Base-by-base conservation (phyloP, 1,139 yeast genomes). In the Pichia sp. region DNA sequence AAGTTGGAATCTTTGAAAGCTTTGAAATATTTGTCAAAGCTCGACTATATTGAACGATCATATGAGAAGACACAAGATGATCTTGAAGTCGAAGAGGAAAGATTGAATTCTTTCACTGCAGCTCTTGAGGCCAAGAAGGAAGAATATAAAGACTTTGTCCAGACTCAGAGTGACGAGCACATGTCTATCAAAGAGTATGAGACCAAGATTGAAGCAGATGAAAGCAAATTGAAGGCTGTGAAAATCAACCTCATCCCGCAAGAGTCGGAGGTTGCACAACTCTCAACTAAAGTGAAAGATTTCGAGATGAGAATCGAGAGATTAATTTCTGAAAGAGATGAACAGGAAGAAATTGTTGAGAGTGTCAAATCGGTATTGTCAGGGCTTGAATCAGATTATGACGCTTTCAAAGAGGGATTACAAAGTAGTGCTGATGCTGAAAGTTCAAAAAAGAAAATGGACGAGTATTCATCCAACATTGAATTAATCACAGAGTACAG, bases 11-110 rank as follows among this genome's bases (percentile, higher is more conserved):
- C 69, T 11, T 56, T 77, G 11, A 65, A 73, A 22, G 64, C 67
- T 27, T 59, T 65, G 18, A 72, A 70, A 22, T 69, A 77, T 32
- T 58, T 88, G 28, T 80, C 85, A 68, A 74, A 76, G 47, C 59
- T 87, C 12, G 83, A 67, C 51, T 88, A 83, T 50, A 67, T 77
- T 44, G 84, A 84, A 44, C 42, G 46, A 53, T 34, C 27, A 65
- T 49, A 51, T 59, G 44, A 37, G 51, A 29, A 38, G 63, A 38
- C 30, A 11, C 7, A 6, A 34, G 58, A 60, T 23, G 49, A 52
- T 3, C 37, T 67, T 16, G 58, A 61, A 32, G 46, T 46, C 11
- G 32, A 40, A 15, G 35, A 27, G 13, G 29, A 30, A 4, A 19
- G 18, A 21, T 11, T 33, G 12, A 8, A 12, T 12, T 12, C 7